These are phyloP conservation scores for Closterium sp. DNA, from an alignment of 139 green algal genomes.

Conservation along the genomic window DNA sequence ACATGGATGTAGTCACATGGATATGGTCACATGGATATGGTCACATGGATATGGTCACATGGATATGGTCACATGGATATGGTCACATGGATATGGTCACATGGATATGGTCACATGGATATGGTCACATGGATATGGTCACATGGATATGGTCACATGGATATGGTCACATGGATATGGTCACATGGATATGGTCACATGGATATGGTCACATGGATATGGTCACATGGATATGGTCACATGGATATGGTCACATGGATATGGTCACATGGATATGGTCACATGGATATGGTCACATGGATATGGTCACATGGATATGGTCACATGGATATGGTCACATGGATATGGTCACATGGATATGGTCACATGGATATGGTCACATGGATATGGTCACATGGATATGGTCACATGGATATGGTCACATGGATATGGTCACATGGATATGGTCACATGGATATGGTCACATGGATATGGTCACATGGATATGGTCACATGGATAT, in stretches of 20 bases:
- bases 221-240: not conserved
- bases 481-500: too few species aligned
- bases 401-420: too few species aligned
- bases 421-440: not conserved
- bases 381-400: not conserved
- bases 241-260: not conserved
- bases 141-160: not conserved
- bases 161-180: not conserved
- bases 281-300: not conserved
- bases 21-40: not conserved
- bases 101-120: not conserved
- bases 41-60: too few species aligned
- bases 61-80: too few species aligned
- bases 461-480: too few species aligned
- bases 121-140: too few species aligned
- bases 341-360: too few species aligned
- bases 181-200: too few species aligned
- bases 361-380: not conserved
- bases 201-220: too few species aligned
- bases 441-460: not conserved
- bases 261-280: too few species aligned
- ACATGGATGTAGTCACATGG: too few species aligned
- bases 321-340: too few species aligned
- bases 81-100: not conserved
- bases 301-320: not conserved